phyloP scores from a whole-genome alignment of 163 green algal species.

The Chlamydomonas reinhardtii region DNA sequence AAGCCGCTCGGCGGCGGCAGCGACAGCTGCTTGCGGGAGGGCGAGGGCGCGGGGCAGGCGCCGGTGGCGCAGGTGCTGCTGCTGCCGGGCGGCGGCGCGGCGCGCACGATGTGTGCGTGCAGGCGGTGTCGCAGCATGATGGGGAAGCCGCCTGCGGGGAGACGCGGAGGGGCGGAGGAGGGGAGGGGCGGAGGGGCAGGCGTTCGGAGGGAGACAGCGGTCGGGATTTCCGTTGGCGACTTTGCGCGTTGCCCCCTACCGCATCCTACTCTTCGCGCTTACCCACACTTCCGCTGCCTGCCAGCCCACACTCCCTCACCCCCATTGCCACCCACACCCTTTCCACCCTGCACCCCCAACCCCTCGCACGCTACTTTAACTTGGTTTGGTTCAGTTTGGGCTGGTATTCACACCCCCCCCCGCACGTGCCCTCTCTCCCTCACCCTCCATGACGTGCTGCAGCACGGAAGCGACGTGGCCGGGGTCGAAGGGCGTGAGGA shows the following conservation, averaged over 20 bases:
- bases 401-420: background rate
- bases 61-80: background rate
- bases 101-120: slow-evolving; percentile 78
- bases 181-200: no score
- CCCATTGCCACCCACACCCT: no score
- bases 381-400: no score
- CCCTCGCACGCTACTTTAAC: no score
- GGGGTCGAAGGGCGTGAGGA: slow-evolving; percentile 87
- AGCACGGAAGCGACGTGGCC: slow-evolving; percentile 65
- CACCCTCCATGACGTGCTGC: slow-evolving; percentile 52
- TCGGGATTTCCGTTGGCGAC: no score
- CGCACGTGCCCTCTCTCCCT: background rate
- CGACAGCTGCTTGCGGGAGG: background rate
- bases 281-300: no score
- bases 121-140: slow-evolving; percentile 88
- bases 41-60: background rate
- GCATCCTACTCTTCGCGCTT: no score
- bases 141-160: slow-evolving; percentile 73
- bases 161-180: background rate
- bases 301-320: no score
- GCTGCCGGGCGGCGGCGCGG: background rate
- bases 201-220: no score
- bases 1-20: background rate
- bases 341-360: no score
- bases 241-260: no score